phyloP scores from a whole-genome alignment of 768 basidiomycete genomes.

The Cytidiella melzeri region DNA sequence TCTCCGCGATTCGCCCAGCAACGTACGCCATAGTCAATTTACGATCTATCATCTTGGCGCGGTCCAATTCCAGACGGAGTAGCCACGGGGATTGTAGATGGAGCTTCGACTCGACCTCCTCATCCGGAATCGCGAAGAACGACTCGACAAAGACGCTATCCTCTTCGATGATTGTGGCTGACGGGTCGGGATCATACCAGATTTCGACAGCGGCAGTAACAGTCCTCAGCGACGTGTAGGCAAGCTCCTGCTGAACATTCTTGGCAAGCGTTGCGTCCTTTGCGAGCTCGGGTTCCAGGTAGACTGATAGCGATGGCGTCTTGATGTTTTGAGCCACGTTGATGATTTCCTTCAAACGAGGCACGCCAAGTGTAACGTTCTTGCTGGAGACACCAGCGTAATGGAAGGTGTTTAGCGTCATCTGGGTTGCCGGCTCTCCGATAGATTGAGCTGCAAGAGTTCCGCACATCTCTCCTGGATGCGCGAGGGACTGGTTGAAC shows the following conservation, averaged over 20 bases:
- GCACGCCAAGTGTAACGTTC: slow-evolving; percentile 99
- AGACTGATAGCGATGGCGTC: slow-evolving; percentile 93
- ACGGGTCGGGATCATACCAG: slow-evolving; percentile 94
- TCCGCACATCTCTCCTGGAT: slow-evolving; percentile 99
- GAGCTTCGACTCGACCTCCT: slow-evolving; percentile 86
- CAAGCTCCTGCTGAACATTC: slow-evolving; percentile 87
- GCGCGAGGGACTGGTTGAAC: slow-evolving; percentile 88
- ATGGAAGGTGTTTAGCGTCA: slow-evolving; percentile 99
- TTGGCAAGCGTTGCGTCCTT: slow-evolving; percentile 62
- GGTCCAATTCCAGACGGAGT: slow-evolving; percentile 92
- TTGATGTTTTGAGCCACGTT: slow-evolving; percentile 99
- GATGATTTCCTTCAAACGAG: slow-evolving; percentile 98
- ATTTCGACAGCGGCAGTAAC: slow-evolving; percentile 95
- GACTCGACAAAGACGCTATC: slow-evolving; percentile 95
- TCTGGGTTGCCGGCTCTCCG: slow-evolving; percentile 98
- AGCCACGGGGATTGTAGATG: slow-evolving; percentile 96
- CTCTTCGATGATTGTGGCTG: slow-evolving; percentile 91
- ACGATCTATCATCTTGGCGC: slow-evolving; percentile 96
- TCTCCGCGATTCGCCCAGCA: slow-evolving; percentile 87
- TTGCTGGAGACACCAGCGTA: slow-evolving; percentile 99
- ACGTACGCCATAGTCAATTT: slow-evolving; percentile 94
- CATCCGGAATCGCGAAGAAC: slow-evolving; percentile 99
- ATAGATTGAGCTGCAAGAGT: slow-evolving; percentile 97
- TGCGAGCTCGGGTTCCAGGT: slow-evolving; percentile 69
- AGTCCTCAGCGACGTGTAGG: slow-evolving; percentile 89